phyloP scores from a whole-genome alignment of 805 yeast genomes.

The Kodamaea leandrae region DNA sequence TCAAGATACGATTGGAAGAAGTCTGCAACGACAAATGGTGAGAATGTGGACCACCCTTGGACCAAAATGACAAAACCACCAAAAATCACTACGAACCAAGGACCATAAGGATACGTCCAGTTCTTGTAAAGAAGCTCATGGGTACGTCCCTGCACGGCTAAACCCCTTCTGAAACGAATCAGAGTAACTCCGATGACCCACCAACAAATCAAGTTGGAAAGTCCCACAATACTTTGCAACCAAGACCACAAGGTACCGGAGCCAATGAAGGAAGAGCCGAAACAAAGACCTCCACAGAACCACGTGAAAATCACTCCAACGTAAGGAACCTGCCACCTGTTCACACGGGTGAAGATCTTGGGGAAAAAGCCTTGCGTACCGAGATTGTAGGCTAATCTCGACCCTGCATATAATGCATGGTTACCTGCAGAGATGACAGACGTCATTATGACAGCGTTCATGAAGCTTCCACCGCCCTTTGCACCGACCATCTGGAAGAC shows the following conservation, averaged over 20 bases:
- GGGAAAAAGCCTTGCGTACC: slow-evolving; percentile 50
- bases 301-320: slow-evolving; percentile 51
- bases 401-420: slow-evolving; percentile 65
- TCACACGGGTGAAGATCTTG: slow-evolving; percentile 39
- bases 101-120: slow-evolving; percentile 54
- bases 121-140: slow-evolving; percentile 42
- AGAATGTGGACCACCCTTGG: slow-evolving; percentile 52
- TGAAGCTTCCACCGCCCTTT: slow-evolving; percentile 67
- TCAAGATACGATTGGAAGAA: slow-evolving; percentile 49
- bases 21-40: slow-evolving; percentile 41
- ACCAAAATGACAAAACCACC: slow-evolving; percentile 46
- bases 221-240: slow-evolving; percentile 53
- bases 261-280: slow-evolving; percentile 56
- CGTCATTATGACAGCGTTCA: slow-evolving; percentile 72
- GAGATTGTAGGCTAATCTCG: slow-evolving; percentile 57
- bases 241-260: slow-evolving; percentile 54
- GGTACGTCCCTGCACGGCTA: slow-evolving; percentile 41
- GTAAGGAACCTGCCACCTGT: slow-evolving; percentile 46
- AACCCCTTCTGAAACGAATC: slow-evolving; percentile 48
- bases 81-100: slow-evolving; percentile 44
- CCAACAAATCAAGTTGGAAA: slow-evolving; percentile 53
- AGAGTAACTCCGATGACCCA: slow-evolving; percentile 48
- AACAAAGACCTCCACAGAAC: slow-evolving; percentile 55
- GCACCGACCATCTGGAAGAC: slow-evolving; percentile 73
- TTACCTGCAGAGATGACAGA: slow-evolving; percentile 53